These are phyloP conservation scores for Stagonosporopsis tanaceti DNA, from an alignment of 2,329 filamentous ascomycete species.

Conservation along the genomic window DNA sequence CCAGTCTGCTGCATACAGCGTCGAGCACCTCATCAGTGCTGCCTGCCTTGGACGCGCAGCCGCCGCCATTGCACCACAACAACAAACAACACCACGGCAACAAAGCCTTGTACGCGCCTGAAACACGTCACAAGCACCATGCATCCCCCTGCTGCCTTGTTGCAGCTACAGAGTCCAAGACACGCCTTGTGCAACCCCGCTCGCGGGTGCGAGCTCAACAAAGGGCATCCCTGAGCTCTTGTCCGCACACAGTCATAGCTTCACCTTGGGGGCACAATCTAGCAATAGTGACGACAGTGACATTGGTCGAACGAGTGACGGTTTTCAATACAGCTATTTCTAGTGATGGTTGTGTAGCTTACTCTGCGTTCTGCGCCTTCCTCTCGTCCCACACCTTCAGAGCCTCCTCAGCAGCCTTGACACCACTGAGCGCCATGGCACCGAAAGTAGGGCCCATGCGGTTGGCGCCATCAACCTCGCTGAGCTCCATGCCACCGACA, in stretches of 20 bases:
- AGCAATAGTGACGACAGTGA: no score
- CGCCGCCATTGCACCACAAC: background rate
- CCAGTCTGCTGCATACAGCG: background rate
- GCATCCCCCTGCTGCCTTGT: constrained; percentile 5
- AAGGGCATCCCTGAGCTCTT: background rate
- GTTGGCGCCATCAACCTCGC: constrained; percentile 89
- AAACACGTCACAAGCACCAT: constrained; percentile 13
- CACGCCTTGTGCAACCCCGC: constrained; percentile 13
- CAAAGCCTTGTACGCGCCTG: constrained; percentile 10
- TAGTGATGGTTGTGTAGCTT: background rate
- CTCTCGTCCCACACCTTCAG: constrained; percentile 78
- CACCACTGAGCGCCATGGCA: constrained; percentile 85
- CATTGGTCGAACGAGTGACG: constrained; percentile 6
- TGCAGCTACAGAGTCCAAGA: constrained; percentile 4
- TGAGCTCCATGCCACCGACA: constrained; percentile 94
- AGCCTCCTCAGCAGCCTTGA: constrained; percentile 91
- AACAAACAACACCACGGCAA: constrained; percentile 1
- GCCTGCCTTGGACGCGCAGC: background rate
- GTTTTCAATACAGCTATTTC: constrained; percentile 4
- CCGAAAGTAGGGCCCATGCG: constrained; percentile 91
- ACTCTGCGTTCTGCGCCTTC: constrained; percentile 76
- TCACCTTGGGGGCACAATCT: background rate
- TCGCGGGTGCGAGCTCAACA: constrained; percentile 1
- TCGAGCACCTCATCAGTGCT: background rate
- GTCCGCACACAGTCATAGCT: background rate